Evolutionary conservation across 2,329 filamentous ascomycete genomes (phyloP).

Genomic region (Camillea tinctor): DNA sequence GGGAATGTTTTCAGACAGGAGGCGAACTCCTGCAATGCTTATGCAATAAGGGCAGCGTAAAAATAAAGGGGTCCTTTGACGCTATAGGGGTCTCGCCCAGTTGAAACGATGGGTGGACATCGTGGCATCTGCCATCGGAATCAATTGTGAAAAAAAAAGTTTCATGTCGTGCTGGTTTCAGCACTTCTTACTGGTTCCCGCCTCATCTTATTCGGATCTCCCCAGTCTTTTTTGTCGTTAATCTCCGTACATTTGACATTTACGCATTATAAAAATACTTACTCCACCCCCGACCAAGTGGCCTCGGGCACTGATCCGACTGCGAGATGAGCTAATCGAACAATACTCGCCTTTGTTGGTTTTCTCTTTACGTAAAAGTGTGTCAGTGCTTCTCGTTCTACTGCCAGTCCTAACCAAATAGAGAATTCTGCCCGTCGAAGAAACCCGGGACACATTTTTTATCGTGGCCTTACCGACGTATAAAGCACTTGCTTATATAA

Average conservation of each 20-base stretch:
- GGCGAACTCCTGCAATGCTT: no score
- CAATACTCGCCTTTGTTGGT: background rate
- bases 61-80: no score
- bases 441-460: background rate
- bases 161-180: background rate
- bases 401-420: background rate
- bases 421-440: background rate
- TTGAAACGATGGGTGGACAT: no score
- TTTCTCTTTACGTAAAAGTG: background rate
- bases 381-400: background rate
- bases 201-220: background rate
- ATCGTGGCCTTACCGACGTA: background rate
- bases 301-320: background rate
- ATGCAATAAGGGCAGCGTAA: no score
- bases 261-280: background rate
- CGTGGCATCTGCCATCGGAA: no score
- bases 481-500: background rate
- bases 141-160: background rate
- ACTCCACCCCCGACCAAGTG: background rate
- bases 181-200: background rate
- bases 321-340: background rate
- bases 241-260: background rate
- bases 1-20: no score
- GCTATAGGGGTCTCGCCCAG: no score
- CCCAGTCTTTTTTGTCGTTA: background rate